Evolutionary conservation across 1,284 basidiomycete species (phyloP), one percentile per base, ranked within the genome.

Genomic region (Heterobasidion parviporum): DNA sequence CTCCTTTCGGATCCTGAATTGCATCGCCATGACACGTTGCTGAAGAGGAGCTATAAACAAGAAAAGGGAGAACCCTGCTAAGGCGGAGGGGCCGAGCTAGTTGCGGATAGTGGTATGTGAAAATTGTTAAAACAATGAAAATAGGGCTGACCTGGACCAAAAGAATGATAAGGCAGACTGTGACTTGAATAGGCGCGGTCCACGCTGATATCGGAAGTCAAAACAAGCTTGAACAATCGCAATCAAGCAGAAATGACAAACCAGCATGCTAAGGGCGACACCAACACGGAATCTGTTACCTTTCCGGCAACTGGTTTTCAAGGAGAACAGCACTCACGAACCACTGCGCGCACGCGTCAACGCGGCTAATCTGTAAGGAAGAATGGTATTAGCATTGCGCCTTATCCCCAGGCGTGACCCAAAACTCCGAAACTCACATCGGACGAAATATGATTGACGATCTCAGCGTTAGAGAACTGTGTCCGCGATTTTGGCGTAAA

Each of bases 21-120:
- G 77, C 15, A 72, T 74, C 68, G 84, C 89, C 87, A 97, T 91
- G 49, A 83, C 79, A 55, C 73, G 65, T 0, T 81, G 82, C 68
- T 95, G 94, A 0, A 84, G 61, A 0, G 86, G 68, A 15, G 77
- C 80, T 56, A 76, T 68, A 55, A 93, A 54, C 33, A 94, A 63
- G 63, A 97, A 85, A 69, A 97, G 83, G 4, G 78, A 87, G 63
- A 91, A 92, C 0, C 92, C 92, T 38, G 88, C 86, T n/a, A 94
- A 72, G 8, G 90, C 89, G 48, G 85, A 86, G 0, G 85, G 86
- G 15, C 92, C 92, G 44, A 95, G 70, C 38, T n/a, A 41, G n/a
- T 10, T n/a, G 38, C 10, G n/a, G 38, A 41, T 3, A 3, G n/a
- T 41, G n/a, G 7, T 12, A 41, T 41, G 5, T 41, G 8, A 41